These are phyloP conservation scores for Lactarius trivialis DNA, from an alignment of 768 basidiomycete genomes.

Conservation along the genomic window DNA sequence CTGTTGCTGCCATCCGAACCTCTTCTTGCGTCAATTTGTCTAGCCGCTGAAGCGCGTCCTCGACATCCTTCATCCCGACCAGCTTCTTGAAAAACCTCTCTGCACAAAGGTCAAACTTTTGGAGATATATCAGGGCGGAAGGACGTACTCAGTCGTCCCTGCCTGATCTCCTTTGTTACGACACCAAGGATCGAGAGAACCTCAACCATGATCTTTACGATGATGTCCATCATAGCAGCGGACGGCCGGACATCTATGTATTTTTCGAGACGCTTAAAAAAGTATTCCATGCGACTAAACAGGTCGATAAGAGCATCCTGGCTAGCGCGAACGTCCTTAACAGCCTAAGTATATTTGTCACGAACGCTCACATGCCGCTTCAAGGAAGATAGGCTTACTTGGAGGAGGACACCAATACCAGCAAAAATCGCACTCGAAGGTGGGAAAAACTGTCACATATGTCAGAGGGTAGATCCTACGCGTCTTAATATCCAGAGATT, in stretches of 20 bases:
- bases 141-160: background rate
- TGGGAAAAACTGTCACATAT: background rate
- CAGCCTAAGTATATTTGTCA: background rate
- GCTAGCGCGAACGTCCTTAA: background rate
- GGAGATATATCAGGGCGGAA: background rate
- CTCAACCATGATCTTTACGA: too few species aligned
- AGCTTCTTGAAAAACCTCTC: background rate
- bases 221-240: too few species aligned
- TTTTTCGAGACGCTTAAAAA: background rate
- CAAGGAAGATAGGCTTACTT: background rate
- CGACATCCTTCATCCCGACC: background rate
- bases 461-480: background rate
- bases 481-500: background rate
- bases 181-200: too few species aligned
- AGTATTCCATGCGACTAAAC: background rate
- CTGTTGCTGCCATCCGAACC: background rate
- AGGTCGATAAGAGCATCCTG: background rate
- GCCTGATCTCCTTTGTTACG: too few species aligned
- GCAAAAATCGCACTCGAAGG: background rate
- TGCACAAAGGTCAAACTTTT: background rate
- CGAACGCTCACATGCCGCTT: accelerated
- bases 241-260: too few species aligned
- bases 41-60: background rate
- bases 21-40: background rate
- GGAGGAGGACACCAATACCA: background rate